A percentile compares a stretch with the other conserved stretches of the same genome.
phyloP scores from a whole-genome alignment of 2,329 filamentous ascomycete species.

The Aspergillus proliferans region DNA sequence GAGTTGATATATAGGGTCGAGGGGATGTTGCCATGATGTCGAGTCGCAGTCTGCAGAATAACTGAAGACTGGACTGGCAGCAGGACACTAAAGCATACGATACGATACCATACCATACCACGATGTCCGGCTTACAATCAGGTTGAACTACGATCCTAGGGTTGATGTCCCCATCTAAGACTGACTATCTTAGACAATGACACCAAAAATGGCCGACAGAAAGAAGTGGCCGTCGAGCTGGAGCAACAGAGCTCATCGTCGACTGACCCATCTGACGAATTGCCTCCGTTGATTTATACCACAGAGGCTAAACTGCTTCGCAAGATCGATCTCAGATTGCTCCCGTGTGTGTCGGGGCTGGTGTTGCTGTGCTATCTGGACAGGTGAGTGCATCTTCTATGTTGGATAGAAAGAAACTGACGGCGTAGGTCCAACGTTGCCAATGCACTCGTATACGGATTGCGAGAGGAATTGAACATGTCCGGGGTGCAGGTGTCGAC shows the following conservation, averaged over 20 bases:
- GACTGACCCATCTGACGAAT: background rate
- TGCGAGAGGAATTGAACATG: conserved; percentile 1
- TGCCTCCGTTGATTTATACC: background rate
- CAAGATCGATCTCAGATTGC: conserved; percentile 3
- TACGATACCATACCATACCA: background rate
- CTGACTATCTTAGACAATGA: background rate
- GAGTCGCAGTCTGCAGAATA: too few relatives aligned
- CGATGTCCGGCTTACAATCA: background rate
- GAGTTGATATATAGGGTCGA: too few relatives aligned
- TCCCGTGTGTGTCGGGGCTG: conserved; percentile 1
- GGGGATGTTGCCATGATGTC: too few relatives aligned
- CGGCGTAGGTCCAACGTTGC: conserved; percentile 1
- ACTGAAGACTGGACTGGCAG: too few relatives aligned
- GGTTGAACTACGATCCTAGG: background rate
- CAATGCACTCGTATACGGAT: conserved; percentile 2
- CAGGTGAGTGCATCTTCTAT: background rate
- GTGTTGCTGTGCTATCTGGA: conserved; percentile 1
- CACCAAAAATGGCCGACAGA: background rate
- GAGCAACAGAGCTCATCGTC: background rate
- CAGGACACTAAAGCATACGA: too few relatives aligned
- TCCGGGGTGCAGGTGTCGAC: conserved; percentile 14
- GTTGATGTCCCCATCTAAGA: background rate
- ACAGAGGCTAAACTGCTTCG: conserved; percentile 1
- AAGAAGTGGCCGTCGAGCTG: background rate
- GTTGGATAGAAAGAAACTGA: background rate